phyloP scores from a whole-genome alignment of 2,329 filamentous ascomycete genomes.

The Emydomyces testavorans region DNA sequence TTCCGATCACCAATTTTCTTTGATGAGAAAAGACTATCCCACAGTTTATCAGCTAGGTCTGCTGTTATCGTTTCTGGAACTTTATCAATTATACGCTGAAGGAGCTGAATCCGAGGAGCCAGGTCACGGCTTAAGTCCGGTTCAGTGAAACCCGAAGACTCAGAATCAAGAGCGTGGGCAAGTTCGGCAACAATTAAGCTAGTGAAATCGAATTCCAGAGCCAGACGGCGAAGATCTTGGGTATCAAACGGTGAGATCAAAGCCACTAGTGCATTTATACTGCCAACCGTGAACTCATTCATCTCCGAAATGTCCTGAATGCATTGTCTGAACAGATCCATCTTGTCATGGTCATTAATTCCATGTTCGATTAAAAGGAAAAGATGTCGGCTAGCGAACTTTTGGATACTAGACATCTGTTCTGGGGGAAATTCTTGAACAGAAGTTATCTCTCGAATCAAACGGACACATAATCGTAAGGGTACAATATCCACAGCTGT shows the following conservation, averaged over 20 bases:
- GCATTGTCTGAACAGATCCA: slow-evolving; percentile 54
- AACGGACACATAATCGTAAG: slow-evolving; percentile 49
- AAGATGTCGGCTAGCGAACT: slow-evolving; percentile 52
- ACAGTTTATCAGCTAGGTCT: slow-evolving; percentile 54
- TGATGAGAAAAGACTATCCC: slow-evolving; percentile 60
- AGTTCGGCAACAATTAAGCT: slow-evolving; percentile 54
- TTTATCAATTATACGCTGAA: slow-evolving; percentile 48
- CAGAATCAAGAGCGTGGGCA: slow-evolving; percentile 42
- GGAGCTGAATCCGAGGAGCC: slow-evolving; percentile 46
- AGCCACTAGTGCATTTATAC: slow-evolving; percentile 52
- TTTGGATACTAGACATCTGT: slow-evolving; percentile 51
- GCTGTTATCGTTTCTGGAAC: slow-evolving; percentile 51
- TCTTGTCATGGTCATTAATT: slow-evolving; percentile 45
- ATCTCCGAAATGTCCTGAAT: slow-evolving; percentile 55
- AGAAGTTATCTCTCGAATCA: slow-evolving; percentile 61
- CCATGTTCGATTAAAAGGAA: slow-evolving; percentile 48
- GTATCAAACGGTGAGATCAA: slow-evolving; percentile 33
- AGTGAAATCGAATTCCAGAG: slow-evolving; percentile 50
- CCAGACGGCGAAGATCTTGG: slow-evolving; percentile 47
- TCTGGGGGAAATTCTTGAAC: slow-evolving; percentile 44
- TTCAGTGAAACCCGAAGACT: slow-evolving; percentile 32
- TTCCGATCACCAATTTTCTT: slow-evolving; percentile 49
- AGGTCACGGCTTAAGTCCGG: slow-evolving; percentile 31
- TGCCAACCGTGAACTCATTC: slow-evolving; percentile 57
- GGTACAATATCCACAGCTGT: slow-evolving; percentile 34